These are phyloP conservation scores for Pseudophaeomoniella oleicola DNA, from an alignment of 2,329 filamentous ascomycete genomes.

Conservation along the genomic window DNA sequence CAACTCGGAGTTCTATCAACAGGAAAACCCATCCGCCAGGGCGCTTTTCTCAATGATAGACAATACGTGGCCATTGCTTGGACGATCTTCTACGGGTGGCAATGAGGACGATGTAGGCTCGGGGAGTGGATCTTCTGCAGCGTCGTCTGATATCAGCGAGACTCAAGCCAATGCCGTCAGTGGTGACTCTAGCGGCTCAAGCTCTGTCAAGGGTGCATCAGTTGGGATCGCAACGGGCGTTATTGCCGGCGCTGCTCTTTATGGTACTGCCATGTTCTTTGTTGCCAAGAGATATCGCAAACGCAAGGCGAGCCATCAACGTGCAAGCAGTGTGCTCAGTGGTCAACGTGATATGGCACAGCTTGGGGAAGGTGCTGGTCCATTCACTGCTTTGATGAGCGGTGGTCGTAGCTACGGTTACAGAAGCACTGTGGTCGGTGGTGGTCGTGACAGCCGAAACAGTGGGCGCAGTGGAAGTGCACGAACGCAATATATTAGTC, in stretches of 20 bases:
- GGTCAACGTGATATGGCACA: constrained; percentile 33
- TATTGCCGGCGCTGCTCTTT: constrained; percentile 65
- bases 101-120: constrained; percentile 17
- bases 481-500: constrained; percentile 63
- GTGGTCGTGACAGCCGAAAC: constrained; percentile 36
- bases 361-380: constrained; percentile 22
- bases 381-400: constrained; percentile 48
- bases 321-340: constrained; percentile 56
- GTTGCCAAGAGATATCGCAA: constrained; percentile 82
- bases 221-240: constrained; percentile 62
- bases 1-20: constrained; percentile 60
- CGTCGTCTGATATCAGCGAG: constrained; percentile 8
- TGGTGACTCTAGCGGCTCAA: constrained; percentile 23
- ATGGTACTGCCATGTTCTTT: constrained; percentile 88
- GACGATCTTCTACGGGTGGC: constrained; percentile 27
- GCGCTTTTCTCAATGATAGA: constrained; percentile 73
- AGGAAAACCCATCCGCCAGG: constrained; percentile 48
- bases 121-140: constrained; percentile 13
- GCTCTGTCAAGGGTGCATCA: constrained; percentile 29
- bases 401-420: constrained; percentile 39
- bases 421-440: constrained; percentile 29
- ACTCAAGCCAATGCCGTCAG: constrained; percentile 23
- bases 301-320: constrained; percentile 63
- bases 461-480: constrained; percentile 54
- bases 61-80: constrained; percentile 57